Evolutionary conservation across 1,139 yeast species (phyloP), one percentile per base, ranked within the genome.

Genomic region (Geotrichum candidum): DNA sequence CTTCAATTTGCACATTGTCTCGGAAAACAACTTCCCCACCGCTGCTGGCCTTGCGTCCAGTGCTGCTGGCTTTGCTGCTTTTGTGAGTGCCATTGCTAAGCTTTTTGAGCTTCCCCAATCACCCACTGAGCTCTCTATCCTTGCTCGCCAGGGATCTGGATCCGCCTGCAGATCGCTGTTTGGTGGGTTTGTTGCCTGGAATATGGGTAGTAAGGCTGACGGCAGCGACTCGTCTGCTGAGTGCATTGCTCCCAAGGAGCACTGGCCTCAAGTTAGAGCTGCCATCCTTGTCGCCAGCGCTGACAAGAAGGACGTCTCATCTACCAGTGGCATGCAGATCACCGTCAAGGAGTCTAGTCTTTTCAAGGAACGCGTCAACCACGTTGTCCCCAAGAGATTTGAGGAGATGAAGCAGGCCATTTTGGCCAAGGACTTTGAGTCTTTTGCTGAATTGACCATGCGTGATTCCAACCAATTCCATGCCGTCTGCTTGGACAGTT

Each of bases 151-250:
- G 76, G 99, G 99, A 25, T 90, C 97, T 18, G 99, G 99, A 1
- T 90, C 97, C 15, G 99, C 99, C 10, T 94, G 99, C 76, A 83
- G 99, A 74, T 94, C 98, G 13, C 80, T 94, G 64, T 90, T 90
- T 75, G 99, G 99, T 56, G 99, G 99, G 7, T 94, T 86, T 73
- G 99, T 94, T 18, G 98, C 98, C 3, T 94, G 99, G 99, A 97
- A 94, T 75, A 92, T 91, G 97, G 99, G 99, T 61, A 67, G 69
- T 1, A 66, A 72, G 63, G 77, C 68, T 0, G 87, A 90, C 70
- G 99, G 99, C 9, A 80, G 83, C 57, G 99, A 94, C 76, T 91
- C 97, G 25, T 86, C 85, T 71, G 99, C 99, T 1, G 96, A 90
- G 41, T 91, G 90, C 77, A 83, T 94, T 56, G 96, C 97, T 3